Percentiles rank a stretch among this genome's conserved stretches.
Conservation (phyloP, 1,284 basidiomycete species). For the Ceratobasidium sp. region DNA sequence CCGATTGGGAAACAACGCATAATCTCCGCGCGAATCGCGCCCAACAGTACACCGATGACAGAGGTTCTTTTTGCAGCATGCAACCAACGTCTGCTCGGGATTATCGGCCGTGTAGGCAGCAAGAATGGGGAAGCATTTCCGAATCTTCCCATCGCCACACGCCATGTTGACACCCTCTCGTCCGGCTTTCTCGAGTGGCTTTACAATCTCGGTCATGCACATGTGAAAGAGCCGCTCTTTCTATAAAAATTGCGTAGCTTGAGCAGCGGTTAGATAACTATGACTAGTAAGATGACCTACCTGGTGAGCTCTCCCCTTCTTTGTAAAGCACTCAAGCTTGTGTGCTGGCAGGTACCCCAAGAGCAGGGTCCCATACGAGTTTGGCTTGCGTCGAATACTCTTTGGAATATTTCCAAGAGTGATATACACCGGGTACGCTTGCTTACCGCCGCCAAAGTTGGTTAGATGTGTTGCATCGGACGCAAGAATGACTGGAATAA, state of each 20-base stretch:
- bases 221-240: constrained; percentile 51
- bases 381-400: not conserved
- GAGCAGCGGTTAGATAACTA: no score
- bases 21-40: constrained; percentile 40
- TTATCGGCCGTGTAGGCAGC: constrained; percentile 56
- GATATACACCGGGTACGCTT: constrained; percentile 40
- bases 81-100: constrained; percentile 53
- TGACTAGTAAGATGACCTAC: not conserved
- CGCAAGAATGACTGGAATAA: constrained; percentile 34
- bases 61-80: constrained; percentile 43
- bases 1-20: no score
- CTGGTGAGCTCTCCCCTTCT: not conserved
- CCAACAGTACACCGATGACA: constrained; percentile 44
- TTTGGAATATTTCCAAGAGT: constrained; percentile 40
- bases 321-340: not conserved
- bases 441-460: constrained; percentile 25
- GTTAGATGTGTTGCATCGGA: constrained; percentile 40
- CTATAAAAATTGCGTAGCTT: not conserved
- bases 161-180: constrained; percentile 49
- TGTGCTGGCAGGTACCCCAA: constrained; percentile 4
- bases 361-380: not conserved
- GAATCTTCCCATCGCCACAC: constrained; percentile 51
- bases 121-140: constrained; percentile 52
- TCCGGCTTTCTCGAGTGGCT: constrained; percentile 50
- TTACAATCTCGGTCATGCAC: constrained; percentile 51